Evolutionary conservation across 495 filamentous ascomycete species (phyloP), one percentile per base, ranked within the genome.

Genomic region (Penicillium coprophilum): DNA sequence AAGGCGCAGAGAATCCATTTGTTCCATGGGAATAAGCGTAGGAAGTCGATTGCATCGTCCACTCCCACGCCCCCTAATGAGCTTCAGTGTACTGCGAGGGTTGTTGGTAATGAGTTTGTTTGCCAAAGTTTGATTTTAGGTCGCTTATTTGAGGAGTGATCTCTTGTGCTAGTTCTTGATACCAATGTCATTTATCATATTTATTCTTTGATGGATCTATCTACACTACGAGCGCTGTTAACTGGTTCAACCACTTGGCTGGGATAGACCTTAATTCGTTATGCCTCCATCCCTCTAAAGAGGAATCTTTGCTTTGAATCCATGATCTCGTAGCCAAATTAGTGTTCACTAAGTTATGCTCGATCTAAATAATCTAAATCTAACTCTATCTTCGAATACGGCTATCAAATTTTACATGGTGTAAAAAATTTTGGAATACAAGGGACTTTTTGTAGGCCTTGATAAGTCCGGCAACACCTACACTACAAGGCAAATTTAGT

Each of bases 121-220:
- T 86, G 96, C 54, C 95, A 98, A 76, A 97, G 92, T 68, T 73
- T 97, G 57, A 97, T 98, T 58, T 64, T 96, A 50, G 94, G 92
- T 6, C 82, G 82, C 53, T 62, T 96, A 58, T 79, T 89, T 60
- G 87, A 91, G 50, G 82, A 85, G 40, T 80, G 70, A 67, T 68
- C 38, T 20, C 6, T 59, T 55, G 19, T 61, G 20, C 41, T 48
- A 27, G 8, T 52, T 47, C 44, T 60, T 60, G 56, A 67, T 68
- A 68, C 63, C 63, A 68, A 54, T 65, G 45, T 63, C 55, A 58
- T 58, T 43, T 34, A 52, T 41, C 17, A 40, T 58, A 17, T 50
- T 53, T 12, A 50, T 34, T 41, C 3, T 19, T 27, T 12, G 8
- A 31, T 46, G 21, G 23, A 36, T 24, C 11, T 38, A 38, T 24